Conservation (phyloP, 2,329 filamentous ascomycete species). For the Exophiala sp. region DNA sequence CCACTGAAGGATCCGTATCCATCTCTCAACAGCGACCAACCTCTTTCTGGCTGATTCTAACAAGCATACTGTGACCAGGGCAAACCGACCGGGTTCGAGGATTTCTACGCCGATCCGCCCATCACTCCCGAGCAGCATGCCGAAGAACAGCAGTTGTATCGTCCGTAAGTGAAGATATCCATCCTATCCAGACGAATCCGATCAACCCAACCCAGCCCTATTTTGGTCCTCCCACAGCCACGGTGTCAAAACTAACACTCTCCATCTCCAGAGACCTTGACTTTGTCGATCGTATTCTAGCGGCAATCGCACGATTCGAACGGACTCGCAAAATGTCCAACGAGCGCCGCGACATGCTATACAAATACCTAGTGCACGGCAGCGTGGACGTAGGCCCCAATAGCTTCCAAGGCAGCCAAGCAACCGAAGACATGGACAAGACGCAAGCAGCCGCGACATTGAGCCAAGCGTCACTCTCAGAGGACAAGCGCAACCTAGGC, state of each 20-base stretch:
- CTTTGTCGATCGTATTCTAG: constrained; percentile 67
- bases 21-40: neutral
- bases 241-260: constrained; percentile 15
- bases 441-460: constrained; percentile 59
- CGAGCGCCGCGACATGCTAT: constrained; percentile 60
- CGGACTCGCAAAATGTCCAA: constrained; percentile 66
- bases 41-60: neutral
- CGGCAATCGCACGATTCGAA: constrained; percentile 76
- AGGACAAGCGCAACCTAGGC: constrained; percentile 41
- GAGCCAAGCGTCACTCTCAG: constrained; percentile 45
- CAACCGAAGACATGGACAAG: constrained; percentile 56
- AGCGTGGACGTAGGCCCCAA: constrained; percentile 62
- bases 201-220: neutral
- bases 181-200: constrained; percentile 10
- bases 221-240: neutral
- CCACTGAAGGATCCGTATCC: too few relatives aligned
- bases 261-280: constrained; percentile 40
- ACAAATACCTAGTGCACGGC: constrained; percentile 74
- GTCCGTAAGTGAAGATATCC: constrained; percentile 46
- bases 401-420: constrained; percentile 58
- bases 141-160: constrained; percentile 64
- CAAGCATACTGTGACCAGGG: constrained; percentile 29
- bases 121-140: constrained; percentile 63
- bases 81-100: constrained; percentile 65
- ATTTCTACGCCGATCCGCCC: constrained; percentile 73